Evolutionary conservation across 768 basidiomycete species (phyloP).

Genomic region (Boletus reticuloceps): DNA sequence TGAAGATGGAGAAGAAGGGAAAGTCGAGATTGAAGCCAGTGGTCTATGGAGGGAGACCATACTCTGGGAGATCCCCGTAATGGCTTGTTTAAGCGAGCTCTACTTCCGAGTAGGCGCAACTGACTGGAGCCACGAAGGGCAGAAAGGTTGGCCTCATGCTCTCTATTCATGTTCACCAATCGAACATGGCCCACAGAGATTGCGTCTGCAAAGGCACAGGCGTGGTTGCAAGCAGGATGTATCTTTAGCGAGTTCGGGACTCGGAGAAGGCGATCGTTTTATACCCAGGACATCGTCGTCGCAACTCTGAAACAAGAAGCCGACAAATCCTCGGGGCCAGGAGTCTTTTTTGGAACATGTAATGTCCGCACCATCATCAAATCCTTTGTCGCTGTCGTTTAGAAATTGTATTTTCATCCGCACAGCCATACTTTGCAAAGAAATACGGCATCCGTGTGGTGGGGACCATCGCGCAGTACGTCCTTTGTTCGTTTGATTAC

Average conservation of each 20-base stretch:
- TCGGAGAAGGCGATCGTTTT: constrained; percentile 70
- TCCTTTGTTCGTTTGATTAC: constrained; percentile 12
- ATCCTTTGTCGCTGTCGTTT: neutral
- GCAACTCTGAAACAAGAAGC: constrained; percentile 63
- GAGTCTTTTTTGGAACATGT: constrained; percentile 69
- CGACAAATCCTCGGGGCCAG: constrained; percentile 45
- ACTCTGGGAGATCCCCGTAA: constrained; percentile 94
- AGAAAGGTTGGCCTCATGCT: constrained; percentile 53
- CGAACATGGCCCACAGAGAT: constrained; percentile 43
- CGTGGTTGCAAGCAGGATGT: constrained; percentile 63
- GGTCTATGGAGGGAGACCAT: constrained; percentile 86
- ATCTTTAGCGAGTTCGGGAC: constrained; percentile 86
- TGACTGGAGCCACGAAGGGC: constrained; percentile 85
- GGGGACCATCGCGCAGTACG: constrained; percentile 87
- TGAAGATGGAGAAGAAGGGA: constrained; percentile 50
- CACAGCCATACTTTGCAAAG: constrained; percentile 79
- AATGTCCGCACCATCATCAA: constrained; percentile 55
- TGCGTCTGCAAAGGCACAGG: constrained; percentile 69
- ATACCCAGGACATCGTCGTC: constrained; percentile 77
- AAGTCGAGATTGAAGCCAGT: constrained; percentile 65
- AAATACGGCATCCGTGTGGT: constrained; percentile 64
- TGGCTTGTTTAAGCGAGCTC: constrained; percentile 88
- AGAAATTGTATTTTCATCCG: neutral
- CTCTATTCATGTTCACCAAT: neutral
- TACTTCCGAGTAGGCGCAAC: constrained; percentile 75